Percentiles rank a stretch among this genome's conserved stretches.
These are phyloP conservation scores for Eucalyptus sp. DNA, from an alignment of 345 rosid species.

Conservation along the genomic window DNA sequence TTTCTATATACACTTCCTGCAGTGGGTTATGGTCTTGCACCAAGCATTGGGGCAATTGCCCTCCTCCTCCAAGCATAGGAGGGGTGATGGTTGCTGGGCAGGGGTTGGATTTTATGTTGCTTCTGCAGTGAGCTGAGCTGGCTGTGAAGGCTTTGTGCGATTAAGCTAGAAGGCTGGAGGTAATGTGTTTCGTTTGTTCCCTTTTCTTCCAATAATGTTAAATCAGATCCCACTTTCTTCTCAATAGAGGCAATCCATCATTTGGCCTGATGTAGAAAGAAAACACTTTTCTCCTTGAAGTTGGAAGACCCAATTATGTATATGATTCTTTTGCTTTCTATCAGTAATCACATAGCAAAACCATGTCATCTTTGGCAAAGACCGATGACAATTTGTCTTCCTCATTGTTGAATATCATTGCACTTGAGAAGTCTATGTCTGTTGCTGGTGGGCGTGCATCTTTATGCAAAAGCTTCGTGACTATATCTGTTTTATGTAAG, in stretches of 20 bases:
- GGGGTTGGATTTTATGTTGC: slow-evolving; percentile 23
- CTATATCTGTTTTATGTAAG: slow-evolving; percentile 80
- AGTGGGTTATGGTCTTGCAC: no score
- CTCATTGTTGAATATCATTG: slow-evolving; percentile 59
- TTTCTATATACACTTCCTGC: no score
- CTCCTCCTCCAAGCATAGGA: no score
- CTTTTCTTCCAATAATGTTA: background rate
- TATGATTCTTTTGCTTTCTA: background rate
- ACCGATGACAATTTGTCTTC: slow-evolving; percentile 76
- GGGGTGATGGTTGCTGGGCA: background rate
- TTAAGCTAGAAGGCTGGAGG: slow-evolving; percentile 45
- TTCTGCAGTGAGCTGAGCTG: slow-evolving; percentile 55
- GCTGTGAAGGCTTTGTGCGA: slow-evolving; percentile 59
- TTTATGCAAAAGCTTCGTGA: slow-evolving; percentile 96
- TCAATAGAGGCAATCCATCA: background rate
- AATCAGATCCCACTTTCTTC: background rate
- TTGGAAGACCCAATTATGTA: background rate
- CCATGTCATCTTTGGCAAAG: slow-evolving; percentile 41
- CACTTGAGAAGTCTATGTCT: slow-evolving; percentile 57
- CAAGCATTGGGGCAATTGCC: no score
- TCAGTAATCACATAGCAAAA: slow-evolving; percentile 67
- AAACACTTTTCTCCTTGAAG: background rate
- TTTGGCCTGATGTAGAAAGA: no score
- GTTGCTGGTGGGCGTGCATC: slow-evolving; percentile 86
- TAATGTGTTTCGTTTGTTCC: slow-evolving; percentile 5